Percentiles rank a stretch among this genome's conserved stretches.
These are phyloP conservation scores for Dichotomocladium elegans DNA, from an alignment of 371 early-diverging fungal species.

Conservation along the genomic window DNA sequence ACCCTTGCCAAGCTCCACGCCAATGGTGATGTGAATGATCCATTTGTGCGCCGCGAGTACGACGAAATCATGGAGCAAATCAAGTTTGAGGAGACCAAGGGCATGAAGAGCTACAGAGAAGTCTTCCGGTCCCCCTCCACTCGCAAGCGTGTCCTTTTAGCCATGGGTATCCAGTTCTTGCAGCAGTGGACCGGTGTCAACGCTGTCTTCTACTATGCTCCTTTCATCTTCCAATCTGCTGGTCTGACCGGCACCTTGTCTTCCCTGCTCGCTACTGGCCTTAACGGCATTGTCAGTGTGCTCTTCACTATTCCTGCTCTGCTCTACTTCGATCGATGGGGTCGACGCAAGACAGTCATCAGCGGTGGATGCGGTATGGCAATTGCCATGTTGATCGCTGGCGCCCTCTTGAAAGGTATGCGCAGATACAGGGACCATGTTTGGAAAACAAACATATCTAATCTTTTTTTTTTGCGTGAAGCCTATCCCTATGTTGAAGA, in stretches of 20 bases:
- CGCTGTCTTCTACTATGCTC: slow-evolving; percentile 28
- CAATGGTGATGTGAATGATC: slow-evolving; percentile 36
- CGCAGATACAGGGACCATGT: slow-evolving; percentile 10
- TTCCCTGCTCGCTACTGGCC: slow-evolving; percentile 20
- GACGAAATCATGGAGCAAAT: slow-evolving; percentile 62
- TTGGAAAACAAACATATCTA: slow-evolving; percentile 29
- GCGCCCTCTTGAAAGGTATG: slow-evolving; percentile 28
- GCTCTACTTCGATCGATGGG: slow-evolving; percentile 15
- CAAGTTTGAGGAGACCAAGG: slow-evolving; percentile 55
- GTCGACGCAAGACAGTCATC: slow-evolving; percentile 14
- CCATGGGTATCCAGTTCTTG: slow-evolving; percentile 61
- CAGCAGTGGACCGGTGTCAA: slow-evolving; percentile 32
- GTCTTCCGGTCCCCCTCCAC: slow-evolving; percentile 42
- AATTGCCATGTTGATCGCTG: slow-evolving; percentile 19
- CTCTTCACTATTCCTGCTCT: slow-evolving; percentile 21
- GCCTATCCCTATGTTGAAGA: slow-evolving; percentile 9
- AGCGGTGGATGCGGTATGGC: slow-evolving; percentile 16
- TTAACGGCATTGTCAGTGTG: slow-evolving; percentile 20
- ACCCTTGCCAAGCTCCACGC: slow-evolving; percentile 68
- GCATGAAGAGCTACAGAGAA: slow-evolving; percentile 59
- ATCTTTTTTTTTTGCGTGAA: not conserved
- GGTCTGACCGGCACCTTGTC: slow-evolving; percentile 17
- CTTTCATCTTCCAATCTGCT: slow-evolving; percentile 18
- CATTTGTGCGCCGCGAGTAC: slow-evolving; percentile 62
- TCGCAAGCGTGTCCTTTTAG: slow-evolving; percentile 52